Base-by-base conservation (phyloP, 805 yeast genomes). In the Kodamaea nitidulidarum region DNA sequence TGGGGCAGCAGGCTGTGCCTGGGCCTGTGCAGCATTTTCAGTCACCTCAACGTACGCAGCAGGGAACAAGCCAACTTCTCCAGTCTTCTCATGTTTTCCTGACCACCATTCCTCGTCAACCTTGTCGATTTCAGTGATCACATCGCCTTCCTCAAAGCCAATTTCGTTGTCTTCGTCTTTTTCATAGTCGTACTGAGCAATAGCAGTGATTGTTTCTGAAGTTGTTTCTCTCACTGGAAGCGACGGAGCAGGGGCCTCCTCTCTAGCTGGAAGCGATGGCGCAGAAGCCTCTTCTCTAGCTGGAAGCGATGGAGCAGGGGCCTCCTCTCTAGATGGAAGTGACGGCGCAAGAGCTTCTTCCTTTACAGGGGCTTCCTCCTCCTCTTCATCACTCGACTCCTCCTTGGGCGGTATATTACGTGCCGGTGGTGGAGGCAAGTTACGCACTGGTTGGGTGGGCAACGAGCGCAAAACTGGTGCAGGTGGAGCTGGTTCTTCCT, bases 161-260 rank as follows among this genome's bases (percentile, higher is more conserved):
- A 85, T 76, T 57, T 85, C 95, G 50, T 84, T 82, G 39, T 81
- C 90, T 51, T 84, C 95, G 44, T 78, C 87, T 52, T 79, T 77
- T 48, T 70, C 81, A 48, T 82, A 84, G 44, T 84, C 93, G 58
- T 88, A 93, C 54, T 81, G 83, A 4, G 93, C 98, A 44, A 77
- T 58, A 2, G 97, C 98, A 24, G 70, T 60, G 33, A 34, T 31
- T 33, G 37, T 26, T n/a, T 28, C 18, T 4, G 20, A 4, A 26
- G 59, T 62, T 21, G 15, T 50, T 4, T 53, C 50, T 39, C 28
- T 54, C 58, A 10, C 32, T 11, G 57, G 55, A 25, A 50, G 42
- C 10, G 45, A 21, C 22, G 50, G 48, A 17, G 44, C 24, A 15
- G 44, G 34, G 8, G 8, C 31, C 25, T 49, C 49, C 21, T 55